A percentile compares a stretch with the other conserved stretches of the same genome.
These are phyloP conservation scores for Mycocentrospora acerina DNA, from an alignment of 2,329 filamentous ascomycete species.

Conservation along the genomic window DNA sequence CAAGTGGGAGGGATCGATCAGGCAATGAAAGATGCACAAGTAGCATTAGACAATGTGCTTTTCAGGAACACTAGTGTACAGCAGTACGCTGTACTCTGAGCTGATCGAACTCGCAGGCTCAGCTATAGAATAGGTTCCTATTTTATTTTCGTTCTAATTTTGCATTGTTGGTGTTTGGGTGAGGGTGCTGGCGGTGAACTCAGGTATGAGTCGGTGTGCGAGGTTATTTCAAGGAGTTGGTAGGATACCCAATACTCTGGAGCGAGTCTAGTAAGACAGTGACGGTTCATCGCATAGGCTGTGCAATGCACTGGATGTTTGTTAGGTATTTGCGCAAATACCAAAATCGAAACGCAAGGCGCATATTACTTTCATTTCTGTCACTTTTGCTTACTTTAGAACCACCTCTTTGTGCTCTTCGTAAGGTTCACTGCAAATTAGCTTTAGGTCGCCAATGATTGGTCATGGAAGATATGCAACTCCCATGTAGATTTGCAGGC, in stretches of 20 bases:
- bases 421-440: background rate
- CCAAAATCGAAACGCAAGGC: too few species aligned
- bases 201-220: conserved; percentile 18
- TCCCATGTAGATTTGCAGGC: background rate
- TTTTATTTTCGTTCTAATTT: conserved; percentile 15
- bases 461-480: too few species aligned
- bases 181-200: conserved; percentile 14
- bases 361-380: too few species aligned
- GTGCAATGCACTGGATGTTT: too few species aligned
- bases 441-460: too few species aligned
- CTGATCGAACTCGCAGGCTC: conserved; percentile 29
- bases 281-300: conserved; percentile 8
- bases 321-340: too few species aligned
- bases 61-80: conserved; percentile 33
- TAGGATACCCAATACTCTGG: conserved; percentile 25
- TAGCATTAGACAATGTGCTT: conserved; percentile 38
- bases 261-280: conserved; percentile 9
- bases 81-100: conserved; percentile 36
- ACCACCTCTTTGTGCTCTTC: too few species aligned
- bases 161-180: conserved; percentile 19
- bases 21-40: conserved; percentile 30
- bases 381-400: too few species aligned
- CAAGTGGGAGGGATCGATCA: conserved; percentile 40
- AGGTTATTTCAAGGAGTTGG: conserved; percentile 16
- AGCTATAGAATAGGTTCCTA: conserved; percentile 18